Percentiles rank a stretch among this genome's conserved stretches.
Conservation (phyloP, 805 yeast genomes). For the Yarrowia yakushimensis region DNA sequence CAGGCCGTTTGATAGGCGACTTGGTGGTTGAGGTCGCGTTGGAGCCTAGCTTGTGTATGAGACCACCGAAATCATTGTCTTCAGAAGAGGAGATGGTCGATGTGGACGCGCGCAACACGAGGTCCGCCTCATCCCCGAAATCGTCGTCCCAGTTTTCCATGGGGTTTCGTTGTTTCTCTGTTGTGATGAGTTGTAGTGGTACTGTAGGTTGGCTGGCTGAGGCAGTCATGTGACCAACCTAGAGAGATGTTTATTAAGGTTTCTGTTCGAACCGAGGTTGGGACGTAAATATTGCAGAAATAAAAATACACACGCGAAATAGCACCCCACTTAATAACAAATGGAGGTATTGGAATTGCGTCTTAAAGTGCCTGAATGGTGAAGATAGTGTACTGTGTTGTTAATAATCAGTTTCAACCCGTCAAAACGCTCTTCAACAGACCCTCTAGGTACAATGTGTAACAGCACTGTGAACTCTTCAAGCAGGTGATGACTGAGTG, state of each 20-base stretch:
- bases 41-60: not conserved
- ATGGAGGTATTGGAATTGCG: too few relatives aligned
- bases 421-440: too few relatives aligned
- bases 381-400: too few relatives aligned
- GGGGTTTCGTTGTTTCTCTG: not conserved
- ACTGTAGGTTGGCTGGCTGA: not conserved
- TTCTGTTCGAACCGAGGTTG: not conserved
- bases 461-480: too few relatives aligned
- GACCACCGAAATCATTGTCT: slow-evolving; percentile 1
- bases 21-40: not conserved
- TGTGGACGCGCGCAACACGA: slow-evolving; percentile 20
- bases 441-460: too few relatives aligned
- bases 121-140: slow-evolving; percentile 22
- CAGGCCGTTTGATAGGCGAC: not conserved
- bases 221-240: slow-evolving; percentile 3
- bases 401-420: too few relatives aligned
- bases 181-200: not conserved
- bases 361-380: too few relatives aligned
- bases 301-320: too few relatives aligned
- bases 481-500: too few relatives aligned
- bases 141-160: slow-evolving; percentile 25
- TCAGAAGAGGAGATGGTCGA: slow-evolving; percentile 11
- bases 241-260: not conserved
- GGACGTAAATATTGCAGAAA: not conserved
- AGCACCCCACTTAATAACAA: too few relatives aligned